These are phyloP conservation scores for Hypholoma sublateritium DNA, from an alignment of 768 basidiomycete genomes.

Conservation along the genomic window DNA sequence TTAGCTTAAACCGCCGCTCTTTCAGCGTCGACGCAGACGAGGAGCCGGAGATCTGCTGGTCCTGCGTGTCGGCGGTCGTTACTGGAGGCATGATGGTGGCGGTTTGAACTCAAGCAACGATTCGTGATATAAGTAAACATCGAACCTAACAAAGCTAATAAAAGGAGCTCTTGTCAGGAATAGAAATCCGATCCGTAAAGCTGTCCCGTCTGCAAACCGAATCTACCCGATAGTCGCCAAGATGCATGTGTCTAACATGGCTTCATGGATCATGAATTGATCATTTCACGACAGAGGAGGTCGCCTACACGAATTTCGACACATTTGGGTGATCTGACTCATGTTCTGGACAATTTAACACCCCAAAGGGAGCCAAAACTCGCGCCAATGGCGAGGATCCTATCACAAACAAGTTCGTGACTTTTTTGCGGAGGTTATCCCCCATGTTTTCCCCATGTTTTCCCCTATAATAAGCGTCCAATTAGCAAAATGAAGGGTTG, in stretches of 20 bases:
- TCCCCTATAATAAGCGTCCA: too few relatives aligned
- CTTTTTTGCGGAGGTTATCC: not conserved
- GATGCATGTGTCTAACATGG: not conserved
- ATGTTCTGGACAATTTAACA: too few relatives aligned
- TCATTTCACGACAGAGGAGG: not conserved
- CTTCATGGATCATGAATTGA: not conserved
- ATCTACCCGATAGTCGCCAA: conserved; percentile 30
- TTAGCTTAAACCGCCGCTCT: conserved; percentile 84
- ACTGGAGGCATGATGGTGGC: conserved; percentile 49
- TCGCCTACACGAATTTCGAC: not conserved
- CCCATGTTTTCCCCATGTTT: not conserved
- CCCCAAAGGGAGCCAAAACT: too few relatives aligned
- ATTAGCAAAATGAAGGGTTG: too few relatives aligned
- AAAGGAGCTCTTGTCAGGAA: conserved; percentile 20
- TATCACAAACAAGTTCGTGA: not conserved
- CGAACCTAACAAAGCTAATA: conserved; percentile 19
- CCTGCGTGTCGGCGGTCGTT: conserved; percentile 41
- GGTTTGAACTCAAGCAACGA: conserved; percentile 29
- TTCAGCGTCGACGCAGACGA: conserved; percentile 57
- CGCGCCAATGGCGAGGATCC: not conserved
- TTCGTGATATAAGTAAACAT: conserved; percentile 22
- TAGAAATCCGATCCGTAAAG: conserved; percentile 16
- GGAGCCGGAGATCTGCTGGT: conserved; percentile 34
- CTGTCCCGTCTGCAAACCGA: conserved; percentile 27
- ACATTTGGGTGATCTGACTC: not conserved